Evolutionary conservation across 768 basidiomycete genomes (phyloP).

Genomic region (Rhodotorula sphaerocarpa): DNA sequence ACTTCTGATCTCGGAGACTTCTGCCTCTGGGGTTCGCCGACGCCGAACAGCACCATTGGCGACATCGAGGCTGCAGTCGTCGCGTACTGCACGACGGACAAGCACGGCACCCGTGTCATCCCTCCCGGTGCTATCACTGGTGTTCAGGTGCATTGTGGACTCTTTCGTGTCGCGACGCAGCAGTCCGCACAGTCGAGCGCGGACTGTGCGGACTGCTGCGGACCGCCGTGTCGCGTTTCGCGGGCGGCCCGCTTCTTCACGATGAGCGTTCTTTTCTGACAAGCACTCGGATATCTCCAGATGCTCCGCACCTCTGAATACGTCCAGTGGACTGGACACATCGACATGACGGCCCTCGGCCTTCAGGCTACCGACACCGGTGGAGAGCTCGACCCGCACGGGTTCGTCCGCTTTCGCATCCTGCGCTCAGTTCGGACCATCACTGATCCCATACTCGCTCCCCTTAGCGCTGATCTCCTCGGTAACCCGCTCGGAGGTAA

Average conservation of each 20-base stretch:
- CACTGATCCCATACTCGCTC: constrained; percentile 49
- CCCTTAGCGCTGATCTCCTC: constrained; percentile 63
- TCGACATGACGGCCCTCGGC: constrained; percentile 56
- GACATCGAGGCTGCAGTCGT: constrained; percentile 37
- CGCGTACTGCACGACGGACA: constrained; percentile 42
- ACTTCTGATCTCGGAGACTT: constrained; percentile 33
- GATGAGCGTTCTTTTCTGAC: no score
- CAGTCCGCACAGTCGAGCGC: no score
- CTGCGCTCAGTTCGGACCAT: not conserved
- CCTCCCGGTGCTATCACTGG: constrained; percentile 56
- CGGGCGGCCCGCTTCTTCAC: no score
- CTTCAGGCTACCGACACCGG: constrained; percentile 54
- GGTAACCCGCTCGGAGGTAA: constrained; percentile 48
- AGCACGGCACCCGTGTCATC: constrained; percentile 63
- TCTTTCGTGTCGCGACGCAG: no score
- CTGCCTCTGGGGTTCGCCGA: constrained; percentile 24
- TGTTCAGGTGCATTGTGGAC: constrained; percentile 38
- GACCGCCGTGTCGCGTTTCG: no score
- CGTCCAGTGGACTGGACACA: constrained; percentile 51
- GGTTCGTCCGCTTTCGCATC: not conserved
- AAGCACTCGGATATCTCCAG: not conserved
- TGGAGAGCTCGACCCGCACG: constrained; percentile 49
- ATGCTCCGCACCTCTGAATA: constrained; percentile 45
- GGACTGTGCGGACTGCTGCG: no score
- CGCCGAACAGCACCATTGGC: not conserved